Evolutionary conservation across 2,329 filamentous ascomycete genomes (phyloP), one percentile per base, ranked within the genome.

Genomic region (Cladosporium sp.): DNA sequence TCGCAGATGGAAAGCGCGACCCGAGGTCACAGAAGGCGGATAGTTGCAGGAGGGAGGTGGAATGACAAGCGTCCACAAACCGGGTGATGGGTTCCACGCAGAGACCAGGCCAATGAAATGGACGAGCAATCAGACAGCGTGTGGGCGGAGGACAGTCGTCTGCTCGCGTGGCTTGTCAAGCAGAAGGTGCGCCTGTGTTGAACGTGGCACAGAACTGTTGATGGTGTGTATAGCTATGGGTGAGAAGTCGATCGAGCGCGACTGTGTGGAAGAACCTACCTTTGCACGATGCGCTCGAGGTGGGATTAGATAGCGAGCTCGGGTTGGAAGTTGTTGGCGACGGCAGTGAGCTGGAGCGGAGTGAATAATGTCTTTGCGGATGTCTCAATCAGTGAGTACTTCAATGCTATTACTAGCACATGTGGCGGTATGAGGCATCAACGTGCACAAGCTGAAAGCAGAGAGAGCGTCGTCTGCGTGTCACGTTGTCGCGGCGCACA

Each of bases 31-130:
- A 46, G 16, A 36, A 32, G 21, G 39, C 60, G 60, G 60, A 51
- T 63, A 63, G 49, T 13, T 46, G 60, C 60, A 63, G 60, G 23
- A 11, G 10, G 34, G 49, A 56, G 49, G 46, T 53, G 28, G 60
- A 36, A 63, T 63, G 49, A 54, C 60, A 51, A 63, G 16, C 23
- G 11, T 61, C 18, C 23, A 36, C 26, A 36, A 56, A 25, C 49
- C 60, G 34, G 49, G 32, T 46, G 34, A 23, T n/a, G 43, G 60
- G 60, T 63, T 36, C 23, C 49, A 54, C 60, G 21, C 59, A n/a
- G 48, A 25, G 23, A 36, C 48, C 23, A 30, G 23, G 5, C 39
- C 39, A 46, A 46, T 46, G 39, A 46, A 10, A 5, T 6, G 4
- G 18, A 11, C 32, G 58, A 13, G 43, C 26, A 30, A 2, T 18